Percentiles rank a stretch among this genome's conserved stretches.
Evolutionary conservation across 2,329 filamentous ascomycete genomes (phyloP).

Genomic region (Neofusicoccum ribis): DNA sequence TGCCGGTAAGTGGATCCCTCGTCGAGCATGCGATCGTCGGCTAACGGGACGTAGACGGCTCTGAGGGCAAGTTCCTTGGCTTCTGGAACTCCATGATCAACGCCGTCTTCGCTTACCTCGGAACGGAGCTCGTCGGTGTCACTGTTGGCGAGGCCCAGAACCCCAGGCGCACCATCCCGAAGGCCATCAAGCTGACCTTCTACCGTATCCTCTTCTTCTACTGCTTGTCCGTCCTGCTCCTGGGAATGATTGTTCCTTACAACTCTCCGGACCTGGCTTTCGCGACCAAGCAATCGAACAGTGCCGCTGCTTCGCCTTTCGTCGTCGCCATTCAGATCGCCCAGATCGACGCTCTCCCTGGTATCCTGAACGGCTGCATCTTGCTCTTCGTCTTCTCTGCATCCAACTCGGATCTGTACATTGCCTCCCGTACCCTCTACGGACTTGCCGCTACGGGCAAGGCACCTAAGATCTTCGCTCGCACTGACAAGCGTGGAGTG

Average conservation of each 20-base stretch:
- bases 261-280: constrained; percentile 62
- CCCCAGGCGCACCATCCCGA: constrained; percentile 72
- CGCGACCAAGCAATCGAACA: constrained; percentile 52
- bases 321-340: constrained; percentile 70
- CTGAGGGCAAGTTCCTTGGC: constrained; percentile 44
- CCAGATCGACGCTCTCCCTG: constrained; percentile 62
- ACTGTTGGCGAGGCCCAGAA: constrained; percentile 80
- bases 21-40: not conserved
- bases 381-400: constrained; percentile 75
- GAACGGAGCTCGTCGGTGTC: constrained; percentile 72
- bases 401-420: constrained; percentile 77
- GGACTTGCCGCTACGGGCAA: constrained; percentile 71
- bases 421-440: constrained; percentile 69
- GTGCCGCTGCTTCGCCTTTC: constrained; percentile 69
- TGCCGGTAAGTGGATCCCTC: constrained; percentile 20
- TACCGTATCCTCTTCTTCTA: constrained; percentile 83
- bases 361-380: constrained; percentile 73
- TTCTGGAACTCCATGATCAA: constrained; percentile 72
- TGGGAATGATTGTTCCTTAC: constrained; percentile 77
- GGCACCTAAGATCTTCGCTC: constrained; percentile 70
- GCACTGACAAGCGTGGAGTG: constrained; percentile 70
- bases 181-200: constrained; percentile 77
- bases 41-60: constrained; percentile 23
- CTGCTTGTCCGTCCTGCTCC: constrained; percentile 68
- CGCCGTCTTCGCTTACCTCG: constrained; percentile 76